Evolutionary conservation across 495 filamentous ascomycete species (phyloP), one percentile per base, ranked within the genome.

Genomic region (Penicillium silybi): DNA sequence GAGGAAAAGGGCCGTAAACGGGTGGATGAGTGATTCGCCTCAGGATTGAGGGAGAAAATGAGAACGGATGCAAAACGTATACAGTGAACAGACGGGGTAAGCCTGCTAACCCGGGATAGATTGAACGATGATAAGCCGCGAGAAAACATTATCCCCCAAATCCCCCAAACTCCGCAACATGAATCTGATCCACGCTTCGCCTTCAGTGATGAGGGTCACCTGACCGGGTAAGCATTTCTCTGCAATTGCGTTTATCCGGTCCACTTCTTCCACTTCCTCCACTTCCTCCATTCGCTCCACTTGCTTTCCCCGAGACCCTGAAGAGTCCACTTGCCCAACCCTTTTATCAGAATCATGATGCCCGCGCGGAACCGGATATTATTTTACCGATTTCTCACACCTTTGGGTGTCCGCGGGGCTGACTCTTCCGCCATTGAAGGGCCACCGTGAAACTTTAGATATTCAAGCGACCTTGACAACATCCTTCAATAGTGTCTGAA

Each of bases 71-170:
- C 29, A 26, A 37, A 46, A n/a, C 11, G 2, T 35, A 19, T 9
- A 37, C 18, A 20, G 5, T 10, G 16, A 19, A 32, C 38, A 20
- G 38, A 32, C 16, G n/a, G 40, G 48, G 15, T 15, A 32, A 15
- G 23, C 43, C 43, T 16, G 34, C 34, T 29, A 32, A 34, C 17
- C 41, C 40, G 44, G 50, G 19, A 41, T 26, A 23, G 42, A 22
- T 32, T 3, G 40, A 10, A 17, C 17, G 25, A 32, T 5, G 4
- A 27, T 22, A 47, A 41, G 39, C 25, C 18, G 48, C 48, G 55
- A 55, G 35, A 61, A 63, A 61, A 52, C 51, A 50, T 61, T 63
- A 52, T 58, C 61, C 61, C 57, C 44, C 15, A 13, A 11, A 13
- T 3, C 9, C 11, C 29, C 29, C 11, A 15, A 29, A 26, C 4